A percentile compares a stretch with the other conserved stretches of the same genome.
Conservation (phyloP, 306 rosid species). For the Sesbania bispinosa region DNA sequence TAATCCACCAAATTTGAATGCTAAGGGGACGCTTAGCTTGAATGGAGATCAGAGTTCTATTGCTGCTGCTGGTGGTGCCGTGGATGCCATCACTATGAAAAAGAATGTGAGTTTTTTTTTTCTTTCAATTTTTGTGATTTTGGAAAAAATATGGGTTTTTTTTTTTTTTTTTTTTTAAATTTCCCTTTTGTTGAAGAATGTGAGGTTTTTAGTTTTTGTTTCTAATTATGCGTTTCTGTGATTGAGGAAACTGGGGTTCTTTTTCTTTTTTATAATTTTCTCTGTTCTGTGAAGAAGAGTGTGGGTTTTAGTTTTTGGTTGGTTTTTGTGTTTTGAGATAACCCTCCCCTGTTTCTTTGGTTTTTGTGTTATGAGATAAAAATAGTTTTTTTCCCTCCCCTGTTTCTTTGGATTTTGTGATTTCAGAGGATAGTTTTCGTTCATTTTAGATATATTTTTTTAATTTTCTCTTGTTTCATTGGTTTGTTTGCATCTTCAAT, state of each 20-base stretch:
- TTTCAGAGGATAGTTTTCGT: no score
- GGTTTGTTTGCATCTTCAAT: not conserved
- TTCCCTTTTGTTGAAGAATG: not conserved
- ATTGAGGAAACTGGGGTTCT: not conserved
- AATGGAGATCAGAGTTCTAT: conserved; percentile 10
- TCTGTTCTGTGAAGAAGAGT: no score
- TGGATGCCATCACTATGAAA: conserved; percentile 37
- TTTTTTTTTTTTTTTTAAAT: not conserved
- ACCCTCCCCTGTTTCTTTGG: not conserved
- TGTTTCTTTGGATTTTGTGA: not conserved
- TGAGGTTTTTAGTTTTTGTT: not conserved
- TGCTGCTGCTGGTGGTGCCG: not conserved
- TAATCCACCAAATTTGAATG: conserved; percentile 19
- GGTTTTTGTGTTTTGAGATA: not conserved
- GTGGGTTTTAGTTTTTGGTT: not conserved
- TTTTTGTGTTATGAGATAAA: not conserved
- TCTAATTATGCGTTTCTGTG: not conserved
- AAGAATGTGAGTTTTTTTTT: conserved; percentile 46
- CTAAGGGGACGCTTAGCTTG: conserved; percentile 48
- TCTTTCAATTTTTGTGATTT: not conserved
- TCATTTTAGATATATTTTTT: no score
- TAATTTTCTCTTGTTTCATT: no score
- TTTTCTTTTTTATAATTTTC: not conserved
- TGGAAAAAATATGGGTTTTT: not conserved
- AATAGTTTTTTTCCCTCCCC: not conserved